Percentiles rank a stretch among this genome's conserved stretches.
phyloP scores from a whole-genome alignment of 2,329 filamentous ascomycete genomes.

The Lecanicillium sp. region DNA sequence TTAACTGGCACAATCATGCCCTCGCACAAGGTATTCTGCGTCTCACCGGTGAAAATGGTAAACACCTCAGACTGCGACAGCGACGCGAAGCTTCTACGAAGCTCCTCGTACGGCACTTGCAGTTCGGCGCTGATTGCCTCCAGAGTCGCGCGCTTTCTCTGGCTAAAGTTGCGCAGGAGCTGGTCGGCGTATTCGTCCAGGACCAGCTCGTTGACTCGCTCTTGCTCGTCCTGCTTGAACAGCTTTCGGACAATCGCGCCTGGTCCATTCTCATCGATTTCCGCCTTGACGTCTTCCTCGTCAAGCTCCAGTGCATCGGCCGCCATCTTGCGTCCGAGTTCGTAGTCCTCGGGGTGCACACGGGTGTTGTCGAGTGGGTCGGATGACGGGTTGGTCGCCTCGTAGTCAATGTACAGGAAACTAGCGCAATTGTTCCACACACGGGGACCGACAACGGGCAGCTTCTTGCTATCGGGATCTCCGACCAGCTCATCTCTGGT shows the following conservation, averaged over 20 bases:
- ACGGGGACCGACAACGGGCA: conserved; percentile 75
- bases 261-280: conserved; percentile 81
- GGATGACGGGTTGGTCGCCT: conserved; percentile 69
- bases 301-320: conserved; percentile 94
- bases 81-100: conserved; percentile 70
- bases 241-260: conserved; percentile 90
- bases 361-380: conserved; percentile 95
- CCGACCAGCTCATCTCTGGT: conserved; percentile 84
- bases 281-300: conserved; percentile 94
- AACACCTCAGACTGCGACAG: conserved; percentile 75
- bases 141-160: conserved; percentile 89
- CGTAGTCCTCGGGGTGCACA: conserved; percentile 97
- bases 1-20: conserved; percentile 91
- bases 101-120: conserved; percentile 87
- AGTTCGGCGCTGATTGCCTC: conserved; percentile 94
- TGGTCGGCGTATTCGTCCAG: conserved; percentile 96
- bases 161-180: conserved; percentile 84
- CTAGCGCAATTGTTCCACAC: conserved; percentile 97
- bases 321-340: conserved; percentile 96
- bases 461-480: conserved; percentile 69
- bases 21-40: conserved; percentile 69
- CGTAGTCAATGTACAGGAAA: conserved; percentile 86
- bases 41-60: conserved; percentile 95
- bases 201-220: conserved; percentile 92
- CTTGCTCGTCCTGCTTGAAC: conserved; percentile 88